Conservation (phyloP, 1,284 basidiomycete genomes). For the Trichosporon coremiiforme region DNA sequence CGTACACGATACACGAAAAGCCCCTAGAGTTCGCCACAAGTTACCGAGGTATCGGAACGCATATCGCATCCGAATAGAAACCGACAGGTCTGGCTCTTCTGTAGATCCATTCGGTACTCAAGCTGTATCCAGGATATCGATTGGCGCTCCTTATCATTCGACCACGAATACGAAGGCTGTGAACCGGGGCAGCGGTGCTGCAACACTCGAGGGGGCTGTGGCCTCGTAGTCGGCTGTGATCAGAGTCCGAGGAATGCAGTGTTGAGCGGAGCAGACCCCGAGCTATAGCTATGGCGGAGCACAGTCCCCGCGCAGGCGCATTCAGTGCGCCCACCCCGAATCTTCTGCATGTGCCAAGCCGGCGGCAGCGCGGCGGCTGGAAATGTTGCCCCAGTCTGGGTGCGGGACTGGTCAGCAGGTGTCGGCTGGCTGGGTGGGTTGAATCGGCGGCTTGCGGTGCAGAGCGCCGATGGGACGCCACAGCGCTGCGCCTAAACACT, state of each 20-base stretch:
- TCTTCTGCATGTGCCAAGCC: background rate
- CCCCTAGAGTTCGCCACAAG: too few relatives aligned
- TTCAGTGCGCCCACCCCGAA: background rate
- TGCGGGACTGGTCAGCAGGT: background rate
- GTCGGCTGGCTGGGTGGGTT: background rate
- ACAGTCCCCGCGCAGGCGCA: background rate
- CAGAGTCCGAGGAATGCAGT: background rate
- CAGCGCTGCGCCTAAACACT: background rate
- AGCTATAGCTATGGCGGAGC: background rate
- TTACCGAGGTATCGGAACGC: too few relatives aligned
- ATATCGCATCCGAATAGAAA: too few relatives aligned
- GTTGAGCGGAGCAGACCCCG: background rate
- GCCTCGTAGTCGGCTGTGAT: background rate
- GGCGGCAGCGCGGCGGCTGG: background rate
- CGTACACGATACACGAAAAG: too few relatives aligned
- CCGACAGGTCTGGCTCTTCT: too few relatives aligned
- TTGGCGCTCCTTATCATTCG: too few relatives aligned
- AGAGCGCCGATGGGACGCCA: background rate
- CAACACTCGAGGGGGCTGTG: too few relatives aligned
- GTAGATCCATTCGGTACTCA: too few relatives aligned
- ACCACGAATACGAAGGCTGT: too few relatives aligned
- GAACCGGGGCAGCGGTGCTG: background rate
- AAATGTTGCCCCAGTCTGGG: background rate
- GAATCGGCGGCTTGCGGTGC: background rate
- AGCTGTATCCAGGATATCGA: too few relatives aligned